Evolutionary conservation across 805 yeast species (phyloP).

Genomic region (Kodamaea kaohsiungensis): DNA sequence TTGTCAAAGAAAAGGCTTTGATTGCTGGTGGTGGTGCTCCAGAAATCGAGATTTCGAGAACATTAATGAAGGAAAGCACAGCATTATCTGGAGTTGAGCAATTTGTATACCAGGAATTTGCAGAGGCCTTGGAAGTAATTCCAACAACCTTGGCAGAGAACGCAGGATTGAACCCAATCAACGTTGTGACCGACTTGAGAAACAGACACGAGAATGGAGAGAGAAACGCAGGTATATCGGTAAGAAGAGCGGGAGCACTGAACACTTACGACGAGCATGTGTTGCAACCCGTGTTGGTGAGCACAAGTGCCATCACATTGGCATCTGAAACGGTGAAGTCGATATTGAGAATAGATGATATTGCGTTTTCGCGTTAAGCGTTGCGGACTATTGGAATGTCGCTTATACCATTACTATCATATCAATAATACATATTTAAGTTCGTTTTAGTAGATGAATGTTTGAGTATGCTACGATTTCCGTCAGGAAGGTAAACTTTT

Average conservation of each 20-base stretch:
- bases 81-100: constrained; percentile 83
- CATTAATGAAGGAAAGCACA: constrained; percentile 68
- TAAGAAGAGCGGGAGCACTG: constrained; percentile 89
- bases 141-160: constrained; percentile 95
- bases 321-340: constrained; percentile 97
- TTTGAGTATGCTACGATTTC: too few species aligned
- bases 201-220: constrained; percentile 91
- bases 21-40: constrained; percentile 99
- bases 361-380: constrained; percentile 71
- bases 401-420: neutral
- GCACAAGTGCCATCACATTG: constrained; percentile 88
- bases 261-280: constrained; percentile 93
- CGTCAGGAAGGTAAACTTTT: too few species aligned
- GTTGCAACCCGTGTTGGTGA: constrained; percentile 92
- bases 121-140: constrained; percentile 86
- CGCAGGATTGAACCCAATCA: constrained; percentile 89
- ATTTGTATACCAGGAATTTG: constrained; percentile 88
- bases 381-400: neutral
- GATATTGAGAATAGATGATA: constrained; percentile 94
- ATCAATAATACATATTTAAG: neutral
- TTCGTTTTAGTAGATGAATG: neutral
- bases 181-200: constrained; percentile 89
- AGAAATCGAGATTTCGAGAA: constrained; percentile 84
- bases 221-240: constrained; percentile 91
- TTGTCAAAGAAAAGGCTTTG: constrained; percentile 82